Evolutionary conservation across 1,284 basidiomycete genomes (phyloP), one percentile per base, ranked within the genome.

Genomic region (Rhodofomes roseus): DNA sequence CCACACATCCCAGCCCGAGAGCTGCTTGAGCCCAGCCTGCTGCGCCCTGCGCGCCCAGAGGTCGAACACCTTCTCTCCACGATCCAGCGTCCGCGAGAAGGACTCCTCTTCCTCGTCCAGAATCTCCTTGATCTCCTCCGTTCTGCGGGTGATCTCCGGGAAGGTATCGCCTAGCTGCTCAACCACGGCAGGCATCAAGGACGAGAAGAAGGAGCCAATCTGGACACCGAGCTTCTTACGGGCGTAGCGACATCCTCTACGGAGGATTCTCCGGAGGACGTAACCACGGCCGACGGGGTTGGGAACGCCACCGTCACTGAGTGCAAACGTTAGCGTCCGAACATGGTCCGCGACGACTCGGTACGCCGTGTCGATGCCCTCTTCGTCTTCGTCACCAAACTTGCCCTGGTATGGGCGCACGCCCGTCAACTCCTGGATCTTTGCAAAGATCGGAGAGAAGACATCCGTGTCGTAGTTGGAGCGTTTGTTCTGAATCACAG

Each of bases 381-480:
- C 96, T 41, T 76, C 79, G 74, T 99, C 96, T 36, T 97, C 94
- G n/a, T 83, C 86, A 56, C 96, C 96, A 63, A 99, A 92, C 70
- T 89, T 93, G 63, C 97, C 97, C 56, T 83, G 74, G 73, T 99
- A 99, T 2, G 91, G 79, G 56, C 95, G 83, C 36, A 91, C 93
- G 46, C 93, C 91, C 1, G 95, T 97, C 55, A 99, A 76, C 75
- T 95, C 87, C 72, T 93, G 92, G 63, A 99, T 92, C 74, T 85
- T 90, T 53, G 77, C 78, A 71, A 99, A 99, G 62, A 99, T 89
- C 8, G 96, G 96, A 0, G 81, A 74, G 76, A 99, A 99, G 58
- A 96, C 84, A 71, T 99, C 96, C 51, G 96, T 99, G 75, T 99
- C 96, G 77, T 99, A 99, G 78, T 99, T 99, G 57, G 96, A 98